Evolutionary conservation across 2,329 filamentous ascomycete genomes (phyloP).

Genomic region (Xylaria sp.): DNA sequence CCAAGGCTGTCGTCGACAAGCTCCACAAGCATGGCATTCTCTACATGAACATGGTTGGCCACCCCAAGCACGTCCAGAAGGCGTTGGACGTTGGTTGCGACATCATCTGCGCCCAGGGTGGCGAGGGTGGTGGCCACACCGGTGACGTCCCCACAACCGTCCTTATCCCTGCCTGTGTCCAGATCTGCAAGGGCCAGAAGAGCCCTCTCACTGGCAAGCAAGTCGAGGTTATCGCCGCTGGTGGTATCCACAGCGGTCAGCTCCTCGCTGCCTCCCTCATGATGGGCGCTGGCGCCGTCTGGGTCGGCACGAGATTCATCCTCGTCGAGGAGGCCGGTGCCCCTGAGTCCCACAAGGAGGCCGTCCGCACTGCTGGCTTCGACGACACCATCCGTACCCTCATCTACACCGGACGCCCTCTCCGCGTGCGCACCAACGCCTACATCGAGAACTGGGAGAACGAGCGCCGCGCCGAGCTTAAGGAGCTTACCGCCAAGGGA

Average conservation of each 20-base stretch:
- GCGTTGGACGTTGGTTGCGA: slow-evolving; percentile 87
- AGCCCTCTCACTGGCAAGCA: slow-evolving; percentile 80
- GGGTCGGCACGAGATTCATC: slow-evolving; percentile 96
- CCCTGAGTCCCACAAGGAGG: slow-evolving; percentile 89
- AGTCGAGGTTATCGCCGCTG: slow-evolving; percentile 88
- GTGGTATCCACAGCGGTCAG: slow-evolving; percentile 90
- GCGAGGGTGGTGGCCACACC: slow-evolving; percentile 94
- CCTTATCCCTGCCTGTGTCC: slow-evolving; percentile 86
- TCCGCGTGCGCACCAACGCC: slow-evolving; percentile 86
- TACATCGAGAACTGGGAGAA: slow-evolving; percentile 97
- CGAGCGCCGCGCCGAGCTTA: slow-evolving; percentile 85
- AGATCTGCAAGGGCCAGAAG: slow-evolving; percentile 73
- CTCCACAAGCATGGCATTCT: slow-evolving; percentile 83
- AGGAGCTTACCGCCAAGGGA: slow-evolving; percentile 82
- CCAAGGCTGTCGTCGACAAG: slow-evolving; percentile 80
- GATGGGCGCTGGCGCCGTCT: slow-evolving; percentile 87
- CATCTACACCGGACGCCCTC: slow-evolving; percentile 94
- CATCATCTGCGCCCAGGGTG: slow-evolving; percentile 97
- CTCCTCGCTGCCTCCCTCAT: slow-evolving; percentile 84
- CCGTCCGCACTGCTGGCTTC: slow-evolving; percentile 83
- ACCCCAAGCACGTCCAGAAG: slow-evolving; percentile 98
- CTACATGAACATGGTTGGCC: slow-evolving; percentile 99
- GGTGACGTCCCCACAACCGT: slow-evolving; percentile 89
- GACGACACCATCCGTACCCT: slow-evolving; percentile 96
- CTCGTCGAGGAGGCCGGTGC: slow-evolving; percentile 91